Evolutionary conservation across 1,284 basidiomycete genomes (phyloP), one percentile per base, ranked within the genome.

Genomic region (Chalciporus sp.): DNA sequence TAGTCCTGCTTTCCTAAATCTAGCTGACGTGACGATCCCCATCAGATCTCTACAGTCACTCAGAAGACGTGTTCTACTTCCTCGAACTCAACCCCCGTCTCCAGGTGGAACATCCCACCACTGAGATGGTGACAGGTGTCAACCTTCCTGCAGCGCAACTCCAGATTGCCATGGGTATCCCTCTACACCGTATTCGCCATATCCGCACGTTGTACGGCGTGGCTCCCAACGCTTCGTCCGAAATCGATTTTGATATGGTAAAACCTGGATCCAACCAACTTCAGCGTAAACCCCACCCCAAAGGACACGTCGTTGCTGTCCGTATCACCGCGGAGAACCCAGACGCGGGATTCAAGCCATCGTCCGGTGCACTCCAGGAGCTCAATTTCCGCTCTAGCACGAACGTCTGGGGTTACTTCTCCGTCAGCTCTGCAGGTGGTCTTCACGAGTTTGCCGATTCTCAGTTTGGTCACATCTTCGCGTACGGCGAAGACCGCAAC

Each of bases 371-470:
- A 42, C 80, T 99, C 12, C 95, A 98, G 71, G 97, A 99, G 73
- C 91, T 99, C 68, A 99, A 99, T 76, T 99, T 99, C 89, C 90
- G 97, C 51, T 98, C 95, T 35, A 97, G 92, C 74, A 98, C 95
- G 40, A 98, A 98, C 62, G 95, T 98, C 53, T 99, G 97, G 97
- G 97, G 97, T 65, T 96, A 99, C 81, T 99, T 99, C 83, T 98
- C 96, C 20, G 97, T 99, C 66, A 88, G 87, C 51, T 90, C 90
- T 37, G 90, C 95, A 27, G 97, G 97, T 74, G 97, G 95, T 72
- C 84, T 99, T 54, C 97, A 99, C 77, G 95, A 99, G 75, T 99
- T 95, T 67, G 97, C 97, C 50, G 95, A 98, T 73, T 97, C 94
- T 26, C 94, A 98, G 67, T 99, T 99, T 70, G 97, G 97, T 52